Percentiles rank a stretch among this genome's conserved stretches.
Evolutionary conservation across 306 rosid species (phyloP).

Genomic region (Castanea crenata): DNA sequence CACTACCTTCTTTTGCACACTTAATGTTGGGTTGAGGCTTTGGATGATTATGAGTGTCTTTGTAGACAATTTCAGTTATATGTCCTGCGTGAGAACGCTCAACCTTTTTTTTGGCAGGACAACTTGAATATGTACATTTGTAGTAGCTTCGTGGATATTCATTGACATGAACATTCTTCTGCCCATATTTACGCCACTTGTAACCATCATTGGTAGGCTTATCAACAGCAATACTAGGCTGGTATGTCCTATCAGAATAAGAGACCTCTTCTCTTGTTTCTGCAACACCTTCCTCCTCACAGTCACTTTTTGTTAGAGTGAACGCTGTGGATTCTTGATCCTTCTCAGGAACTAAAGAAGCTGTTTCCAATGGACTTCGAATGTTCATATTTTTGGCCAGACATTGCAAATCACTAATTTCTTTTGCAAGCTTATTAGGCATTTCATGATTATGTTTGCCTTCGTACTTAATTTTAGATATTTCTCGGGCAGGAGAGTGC

Average conservation of each 20-base stretch:
- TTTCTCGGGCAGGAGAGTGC: constrained; percentile 79
- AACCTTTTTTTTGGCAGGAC: constrained; percentile 88
- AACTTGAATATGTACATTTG: constrained; percentile 80
- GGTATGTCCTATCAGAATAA: constrained; percentile 60
- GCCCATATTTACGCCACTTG: constrained; percentile 97
- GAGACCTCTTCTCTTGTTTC: constrained; percentile 55
- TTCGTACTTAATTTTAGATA: constrained; percentile 88
- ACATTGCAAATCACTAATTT: constrained; percentile 56
- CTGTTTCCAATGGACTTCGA: constrained; percentile 39
- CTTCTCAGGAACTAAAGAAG: constrained; percentile 31
- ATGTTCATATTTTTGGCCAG: constrained; percentile 47
- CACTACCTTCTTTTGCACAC: constrained; percentile 66
- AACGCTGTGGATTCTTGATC: constrained; percentile 39
- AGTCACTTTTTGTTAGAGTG: constrained; percentile 49
- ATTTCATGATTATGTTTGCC: constrained; percentile 90
- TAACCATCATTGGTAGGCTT: constrained; percentile 76
- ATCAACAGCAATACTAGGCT: constrained; percentile 45
- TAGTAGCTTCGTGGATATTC: constrained; percentile 94
- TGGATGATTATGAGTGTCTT: constrained; percentile 89
- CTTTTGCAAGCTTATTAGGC: constrained; percentile 75
- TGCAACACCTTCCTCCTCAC: constrained; percentile 57
- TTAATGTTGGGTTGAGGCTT: constrained; percentile 54
- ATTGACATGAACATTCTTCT: constrained; percentile 94
- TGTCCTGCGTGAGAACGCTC: constrained; percentile 88
- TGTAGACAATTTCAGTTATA: constrained; percentile 86